Conservation (phyloP, 345 rosid genomes). For the Eutrema japonicum region DNA sequence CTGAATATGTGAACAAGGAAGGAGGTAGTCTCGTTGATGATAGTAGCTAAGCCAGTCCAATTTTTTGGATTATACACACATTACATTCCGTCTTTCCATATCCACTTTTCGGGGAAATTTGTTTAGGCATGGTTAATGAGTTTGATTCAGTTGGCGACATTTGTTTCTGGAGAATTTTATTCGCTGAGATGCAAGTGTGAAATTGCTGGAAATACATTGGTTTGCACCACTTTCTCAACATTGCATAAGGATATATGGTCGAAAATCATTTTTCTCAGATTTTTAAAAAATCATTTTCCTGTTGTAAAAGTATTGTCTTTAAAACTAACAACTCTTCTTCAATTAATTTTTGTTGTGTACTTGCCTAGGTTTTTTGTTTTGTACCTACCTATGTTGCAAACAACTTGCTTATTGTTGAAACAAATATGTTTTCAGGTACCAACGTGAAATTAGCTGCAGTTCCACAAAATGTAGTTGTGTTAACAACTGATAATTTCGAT, state of each 20-base stretch:
- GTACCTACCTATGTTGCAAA: constrained; percentile 7
- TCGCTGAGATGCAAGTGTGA: neutral
- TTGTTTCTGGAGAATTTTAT: neutral
- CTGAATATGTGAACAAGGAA: constrained; percentile 88
- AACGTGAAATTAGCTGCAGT: constrained; percentile 80
- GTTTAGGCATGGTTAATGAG: neutral
- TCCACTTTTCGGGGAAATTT: neutral
- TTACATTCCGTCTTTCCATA: neutral
- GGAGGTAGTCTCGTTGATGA: constrained; percentile 59
- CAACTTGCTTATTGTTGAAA: constrained; percentile 1
- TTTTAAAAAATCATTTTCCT: neutral
- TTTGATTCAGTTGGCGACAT: constrained; percentile 11
- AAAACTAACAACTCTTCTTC: neutral
- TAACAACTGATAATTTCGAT: constrained; percentile 75
- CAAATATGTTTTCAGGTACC: constrained; percentile 66
- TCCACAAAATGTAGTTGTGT: constrained; percentile 78
- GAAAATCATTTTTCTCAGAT: neutral
- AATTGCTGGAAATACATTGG: constrained; percentile 12
- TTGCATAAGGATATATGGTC: neutral
- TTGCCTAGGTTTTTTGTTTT: constrained; percentile 9
- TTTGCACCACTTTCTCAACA: neutral
- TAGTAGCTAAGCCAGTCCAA: constrained; percentile 14
- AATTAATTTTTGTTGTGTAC: constrained; percentile 2
- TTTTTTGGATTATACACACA: neutral
- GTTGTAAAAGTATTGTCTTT: neutral